These are phyloP conservation scores for Cymbopogon citratus DNA, from an alignment of 176 grass and related monocot genomes.

Conservation along the genomic window DNA sequence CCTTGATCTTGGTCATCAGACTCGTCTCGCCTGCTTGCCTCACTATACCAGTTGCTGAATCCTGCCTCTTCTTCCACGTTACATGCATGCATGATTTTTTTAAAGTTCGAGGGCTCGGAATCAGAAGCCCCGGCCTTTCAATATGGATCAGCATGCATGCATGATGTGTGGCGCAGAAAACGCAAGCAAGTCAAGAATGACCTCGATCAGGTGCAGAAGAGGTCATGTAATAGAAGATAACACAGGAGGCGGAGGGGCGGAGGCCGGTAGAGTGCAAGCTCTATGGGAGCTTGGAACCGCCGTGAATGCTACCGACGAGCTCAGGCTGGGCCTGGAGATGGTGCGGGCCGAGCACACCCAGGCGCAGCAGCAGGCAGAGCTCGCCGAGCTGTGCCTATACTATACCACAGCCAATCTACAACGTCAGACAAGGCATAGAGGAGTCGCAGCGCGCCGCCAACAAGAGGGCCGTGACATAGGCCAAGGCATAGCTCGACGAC, in stretches of 20 bases:
- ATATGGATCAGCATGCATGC: too few species aligned
- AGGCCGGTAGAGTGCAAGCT: constrained; percentile 22
- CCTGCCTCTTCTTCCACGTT: too few species aligned
- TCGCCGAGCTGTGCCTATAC: constrained; percentile 48
- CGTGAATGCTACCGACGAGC: constrained; percentile 36
- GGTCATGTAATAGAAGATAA: constrained; percentile 19
- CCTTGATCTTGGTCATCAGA: too few species aligned
- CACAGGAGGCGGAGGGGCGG: constrained; percentile 36
- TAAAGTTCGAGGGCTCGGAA: too few species aligned
- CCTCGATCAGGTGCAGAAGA: constrained; percentile 39
- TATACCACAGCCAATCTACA: too few species aligned
- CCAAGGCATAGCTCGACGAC: constrained; percentile 41
- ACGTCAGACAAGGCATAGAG: too few species aligned
- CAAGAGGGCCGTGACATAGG: constrained; percentile 22
- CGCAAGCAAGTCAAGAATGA: constrained; percentile 40
- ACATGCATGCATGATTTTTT: too few species aligned
- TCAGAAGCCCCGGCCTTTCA: too few species aligned
- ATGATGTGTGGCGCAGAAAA: constrained; percentile 24
- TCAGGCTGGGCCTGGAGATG: constrained; percentile 46
- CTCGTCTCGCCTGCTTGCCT: too few species aligned
- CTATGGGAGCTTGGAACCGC: constrained; percentile 33
- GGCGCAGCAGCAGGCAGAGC: constrained; percentile 53
- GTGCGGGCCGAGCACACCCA: constrained; percentile 43
- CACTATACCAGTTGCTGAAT: too few species aligned
- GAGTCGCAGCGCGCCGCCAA: constrained; percentile 31